Conservation (phyloP, 129 eudicot species). For the Arctium lappa region DNA sequence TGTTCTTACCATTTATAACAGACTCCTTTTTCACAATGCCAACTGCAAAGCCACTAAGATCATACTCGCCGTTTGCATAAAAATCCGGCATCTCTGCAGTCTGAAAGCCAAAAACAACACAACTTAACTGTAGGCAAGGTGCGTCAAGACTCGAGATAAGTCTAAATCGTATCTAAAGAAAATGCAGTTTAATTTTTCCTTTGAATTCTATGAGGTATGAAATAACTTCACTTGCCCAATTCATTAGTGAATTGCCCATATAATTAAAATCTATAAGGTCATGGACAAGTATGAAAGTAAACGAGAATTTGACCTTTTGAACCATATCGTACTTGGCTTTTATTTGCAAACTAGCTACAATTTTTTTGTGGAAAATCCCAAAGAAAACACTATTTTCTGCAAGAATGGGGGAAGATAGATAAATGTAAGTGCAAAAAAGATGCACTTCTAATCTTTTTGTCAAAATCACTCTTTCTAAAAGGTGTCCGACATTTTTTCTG, state of each 20-base stretch:
- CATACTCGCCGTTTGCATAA: conserved; percentile 72
- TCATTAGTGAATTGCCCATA: no score
- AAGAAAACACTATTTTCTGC: no score
- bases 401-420: no score
- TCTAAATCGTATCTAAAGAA: not conserved
- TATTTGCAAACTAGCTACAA: no score
- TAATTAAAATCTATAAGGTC: no score
- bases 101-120: conserved; percentile 28
- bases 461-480: not conserved
- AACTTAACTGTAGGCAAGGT: not conserved
- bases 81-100: conserved; percentile 88
- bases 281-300: no score
- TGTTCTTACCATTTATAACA: conserved; percentile 67
- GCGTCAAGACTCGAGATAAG: not conserved
- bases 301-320: no score
- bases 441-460: not conserved
- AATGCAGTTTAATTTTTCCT: not conserved
- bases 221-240: no score
- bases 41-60: conserved; percentile 80
- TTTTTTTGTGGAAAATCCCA: no score
- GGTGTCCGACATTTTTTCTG: not conserved
- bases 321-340: no score
- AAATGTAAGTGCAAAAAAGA: no score
- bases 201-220: no score
- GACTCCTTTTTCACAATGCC: conserved; percentile 66